Base-by-base conservation (phyloP, 345 rosid genomes). In the Aethionema arabicum region DNA sequence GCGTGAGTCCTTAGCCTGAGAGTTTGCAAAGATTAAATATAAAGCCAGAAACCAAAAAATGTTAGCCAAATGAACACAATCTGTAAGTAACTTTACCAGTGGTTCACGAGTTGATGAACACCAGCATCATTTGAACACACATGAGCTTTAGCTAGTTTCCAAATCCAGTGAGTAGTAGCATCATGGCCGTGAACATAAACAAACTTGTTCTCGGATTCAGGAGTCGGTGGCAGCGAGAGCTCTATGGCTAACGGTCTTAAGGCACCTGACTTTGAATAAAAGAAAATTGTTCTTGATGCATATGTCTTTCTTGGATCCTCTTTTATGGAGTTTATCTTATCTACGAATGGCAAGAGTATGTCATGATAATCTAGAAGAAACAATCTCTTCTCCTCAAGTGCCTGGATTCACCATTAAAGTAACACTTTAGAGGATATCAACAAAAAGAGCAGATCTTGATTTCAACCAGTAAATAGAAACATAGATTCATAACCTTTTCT, bases 121-220 rank as follows among this genome's bases (percentile, higher is more conserved):
- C 98, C 98, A 8, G 88, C 86, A 84, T 92, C 96, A 46, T 82
- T 83, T 21, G 93, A 81, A 73, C 85, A 78, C 56, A 89, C 98
- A 62, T 92, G 98, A 57, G 98, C 95, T 78, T 92, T 92, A 13
- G 98, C 95, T 62, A 80, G 81, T 67, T 92, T 92, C 98, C 98
- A 92, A 33, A 79, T 76, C 98, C 98, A 86, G 48, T 92, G 89
- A 29, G 83, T 64, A 8, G 97, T 92, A 29, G 93, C 95, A 52
- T 84, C 88, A 72, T 85, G 95, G 0, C 98, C 95, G 8, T 85
- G 91, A 29, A 79, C 77, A 50, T 79, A 82, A 65, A 87, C 81
- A 11, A 16, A 70, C 63, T 89, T 92, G 65, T 79, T 85, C 54
- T 66, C 36, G 5, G 74, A 79, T 27, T 80, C 81, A 3, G 76